A percentile compares a stretch with the other conserved stretches of the same genome.
These are phyloP conservation scores for Cenchrus fungigraminus DNA, from an alignment of 176 grass and related monocot genomes.

Conservation along the genomic window DNA sequence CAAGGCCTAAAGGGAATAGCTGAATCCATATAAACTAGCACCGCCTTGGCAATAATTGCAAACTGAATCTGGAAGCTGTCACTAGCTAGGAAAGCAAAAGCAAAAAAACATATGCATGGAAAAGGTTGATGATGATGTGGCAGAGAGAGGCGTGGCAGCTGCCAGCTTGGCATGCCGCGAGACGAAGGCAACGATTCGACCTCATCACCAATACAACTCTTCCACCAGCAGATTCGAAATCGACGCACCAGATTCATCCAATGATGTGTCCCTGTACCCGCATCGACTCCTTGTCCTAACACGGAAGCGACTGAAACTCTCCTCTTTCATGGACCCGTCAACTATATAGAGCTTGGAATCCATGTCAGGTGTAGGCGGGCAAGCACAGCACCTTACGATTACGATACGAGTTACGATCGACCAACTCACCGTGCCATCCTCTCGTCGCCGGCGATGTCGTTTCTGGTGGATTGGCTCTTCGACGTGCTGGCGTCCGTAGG, in stretches of 20 bases:
- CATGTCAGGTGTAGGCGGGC: neutral
- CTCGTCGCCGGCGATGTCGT: constrained; percentile 30
- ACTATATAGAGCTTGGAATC: neutral
- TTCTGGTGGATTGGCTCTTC: constrained; percentile 40
- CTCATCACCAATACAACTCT: neutral
- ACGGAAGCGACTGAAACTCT: neutral
- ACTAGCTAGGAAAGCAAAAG: neutral
- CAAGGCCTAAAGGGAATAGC: too few relatives aligned
- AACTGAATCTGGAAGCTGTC: too few relatives aligned
- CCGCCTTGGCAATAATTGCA: too few relatives aligned
- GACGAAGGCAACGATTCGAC: neutral
- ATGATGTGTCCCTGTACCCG: constrained; percentile 4
- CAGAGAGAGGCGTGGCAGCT: neutral
- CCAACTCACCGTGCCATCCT: neutral
- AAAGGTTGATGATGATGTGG: neutral
- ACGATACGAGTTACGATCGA: too few relatives aligned
- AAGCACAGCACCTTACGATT: neutral
- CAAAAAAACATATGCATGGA: neutral
- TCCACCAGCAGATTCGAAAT: neutral
- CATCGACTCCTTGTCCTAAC: too few relatives aligned
- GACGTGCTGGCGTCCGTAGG: neutral
- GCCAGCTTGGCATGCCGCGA: neutral
- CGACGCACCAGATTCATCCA: neutral
- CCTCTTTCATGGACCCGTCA: neutral
- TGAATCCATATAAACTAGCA: too few relatives aligned